phyloP scores from a whole-genome alignment of 2,329 filamentous ascomycete species.

The Taxawa tesnikishii region DNA sequence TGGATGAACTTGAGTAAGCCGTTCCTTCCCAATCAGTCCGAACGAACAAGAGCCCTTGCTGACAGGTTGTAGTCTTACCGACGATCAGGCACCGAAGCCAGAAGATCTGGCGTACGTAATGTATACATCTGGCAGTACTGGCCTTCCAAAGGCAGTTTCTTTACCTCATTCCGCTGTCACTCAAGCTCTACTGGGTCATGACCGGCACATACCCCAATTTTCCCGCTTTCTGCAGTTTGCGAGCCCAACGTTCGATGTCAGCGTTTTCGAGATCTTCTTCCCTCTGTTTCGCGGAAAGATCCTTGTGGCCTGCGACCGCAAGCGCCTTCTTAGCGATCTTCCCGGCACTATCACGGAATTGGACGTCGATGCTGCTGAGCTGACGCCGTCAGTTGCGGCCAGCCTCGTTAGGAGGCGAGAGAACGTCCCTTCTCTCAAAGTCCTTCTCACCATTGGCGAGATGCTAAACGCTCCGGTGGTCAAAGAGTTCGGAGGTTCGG shows the following conservation, averaged over 20 bases:
- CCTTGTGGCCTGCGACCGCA: slow-evolving; percentile 57
- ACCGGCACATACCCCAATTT: slow-evolving; percentile 64
- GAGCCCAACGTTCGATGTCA: slow-evolving; percentile 86
- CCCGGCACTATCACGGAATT: slow-evolving; percentile 52
- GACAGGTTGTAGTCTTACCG: not conserved
- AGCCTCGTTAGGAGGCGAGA: slow-evolving; percentile 58
- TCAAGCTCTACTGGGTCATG: slow-evolving; percentile 72
- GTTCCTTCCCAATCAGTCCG: no score
- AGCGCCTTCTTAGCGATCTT: slow-evolving; percentile 62
- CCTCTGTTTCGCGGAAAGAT: slow-evolving; percentile 63
- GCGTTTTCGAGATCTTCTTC: slow-evolving; percentile 91
- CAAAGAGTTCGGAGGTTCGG: slow-evolving; percentile 59
- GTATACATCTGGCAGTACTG: slow-evolving; percentile 88
- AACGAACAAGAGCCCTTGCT: no score
- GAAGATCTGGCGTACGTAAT: slow-evolving; percentile 69
- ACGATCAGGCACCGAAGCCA: not conserved
- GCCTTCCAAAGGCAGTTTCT: slow-evolving; percentile 75
- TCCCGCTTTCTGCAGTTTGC: slow-evolving; percentile 81
- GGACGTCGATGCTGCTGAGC: slow-evolving; percentile 69
- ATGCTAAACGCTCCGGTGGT: slow-evolving; percentile 75
- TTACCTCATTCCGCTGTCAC: slow-evolving; percentile 70
- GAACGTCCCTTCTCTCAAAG: slow-evolving; percentile 53
- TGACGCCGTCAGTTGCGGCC: slow-evolving; percentile 78
- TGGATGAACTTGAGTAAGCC: not conserved
- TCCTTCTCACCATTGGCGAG: slow-evolving; percentile 81